These are phyloP conservation scores for Amanita polypyramis DNA, from an alignment of 768 basidiomycete genomes.

Conservation along the genomic window DNA sequence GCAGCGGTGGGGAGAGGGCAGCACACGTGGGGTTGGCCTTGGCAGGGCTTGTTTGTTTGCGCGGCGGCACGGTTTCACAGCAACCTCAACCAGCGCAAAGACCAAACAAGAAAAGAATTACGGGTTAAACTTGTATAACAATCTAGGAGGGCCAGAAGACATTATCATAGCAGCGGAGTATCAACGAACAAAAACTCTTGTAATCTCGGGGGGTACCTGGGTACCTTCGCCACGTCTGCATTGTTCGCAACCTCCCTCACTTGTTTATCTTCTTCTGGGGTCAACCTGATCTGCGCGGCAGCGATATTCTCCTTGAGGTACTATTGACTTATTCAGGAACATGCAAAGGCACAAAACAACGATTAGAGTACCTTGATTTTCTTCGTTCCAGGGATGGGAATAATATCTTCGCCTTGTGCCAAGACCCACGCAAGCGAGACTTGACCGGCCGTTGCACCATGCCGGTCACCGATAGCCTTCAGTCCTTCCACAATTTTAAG, in stretches of 20 bases:
- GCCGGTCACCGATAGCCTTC: constrained; percentile 24
- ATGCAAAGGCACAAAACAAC: background rate
- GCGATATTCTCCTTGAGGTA: constrained; percentile 35
- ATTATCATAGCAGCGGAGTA: no score
- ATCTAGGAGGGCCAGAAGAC: no score
- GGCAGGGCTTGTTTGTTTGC: no score
- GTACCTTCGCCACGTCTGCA: constrained; percentile 19
- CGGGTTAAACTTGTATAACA: no score
- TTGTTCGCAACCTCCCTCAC: constrained; percentile 25
- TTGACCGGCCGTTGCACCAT: constrained; percentile 34
- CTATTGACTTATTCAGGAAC: constrained; percentile 10
- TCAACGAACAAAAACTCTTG: constrained; percentile 20
- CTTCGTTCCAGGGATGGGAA: constrained; percentile 42
- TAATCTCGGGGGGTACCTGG: constrained; percentile 23
- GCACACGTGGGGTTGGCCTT: no score
- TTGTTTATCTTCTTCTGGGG: constrained; percentile 23
- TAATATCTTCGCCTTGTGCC: constrained; percentile 33
- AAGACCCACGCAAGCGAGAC: constrained; percentile 40
- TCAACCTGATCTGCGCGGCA: constrained; percentile 22
- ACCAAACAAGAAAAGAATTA: no score
- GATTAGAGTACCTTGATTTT: no score
- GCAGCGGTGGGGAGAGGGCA: no score
- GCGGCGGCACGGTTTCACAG: no score
- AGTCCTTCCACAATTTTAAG: constrained; percentile 31
- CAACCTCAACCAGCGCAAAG: no score